Evolutionary conservation across 345 rosid species (phyloP), one percentile per base, ranked within the genome.

Genomic region (Linum tenue): DNA sequence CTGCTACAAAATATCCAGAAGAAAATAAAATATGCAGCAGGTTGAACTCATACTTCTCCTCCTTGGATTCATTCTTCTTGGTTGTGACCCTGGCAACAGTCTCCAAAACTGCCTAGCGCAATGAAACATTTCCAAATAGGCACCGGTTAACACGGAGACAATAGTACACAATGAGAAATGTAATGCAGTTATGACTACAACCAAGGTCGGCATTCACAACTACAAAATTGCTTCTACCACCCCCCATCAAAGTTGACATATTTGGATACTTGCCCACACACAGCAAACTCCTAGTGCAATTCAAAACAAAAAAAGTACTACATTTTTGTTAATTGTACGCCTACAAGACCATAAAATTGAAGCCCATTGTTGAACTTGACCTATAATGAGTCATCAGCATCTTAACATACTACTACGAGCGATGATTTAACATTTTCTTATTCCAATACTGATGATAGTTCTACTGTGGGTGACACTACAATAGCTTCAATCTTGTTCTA

Each of bases 31-130:
- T 48, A 48, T 9, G 14, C 8, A 39, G 42, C 7, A 39, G 3
- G 15, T 38, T 39, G 42, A 62, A 38, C 31, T 39, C 64, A 15
- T 41, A 62, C 64, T 62, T 62, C 41, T 62, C 64, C 50, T 62
- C 64, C 64, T 62, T 62, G 50, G 64, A 38, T 3, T 62, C 64
- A 14, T 62, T 62, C n/a, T 62, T 62, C 64, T 62, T 62, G 48
- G 64, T 38, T 43, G 22, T 62, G 5, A 62, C 64, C 11, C 64
- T 62, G 17, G 64, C 64, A 39, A 62, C 64, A 8, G 64, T 62
- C 42, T 62, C 64, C 64, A 62, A 39, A 62, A 62, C 64, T 62
- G 64, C 64, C 64, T 62, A 43, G 64, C 1, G 41, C 40, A 62
- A 39, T 15, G 48, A 62, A n/a, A 48, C 53, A 48, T 48, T 44